Conservation (phyloP, 371 early-diverging fungal genomes). For the Apophysomyces sp. region DNA sequence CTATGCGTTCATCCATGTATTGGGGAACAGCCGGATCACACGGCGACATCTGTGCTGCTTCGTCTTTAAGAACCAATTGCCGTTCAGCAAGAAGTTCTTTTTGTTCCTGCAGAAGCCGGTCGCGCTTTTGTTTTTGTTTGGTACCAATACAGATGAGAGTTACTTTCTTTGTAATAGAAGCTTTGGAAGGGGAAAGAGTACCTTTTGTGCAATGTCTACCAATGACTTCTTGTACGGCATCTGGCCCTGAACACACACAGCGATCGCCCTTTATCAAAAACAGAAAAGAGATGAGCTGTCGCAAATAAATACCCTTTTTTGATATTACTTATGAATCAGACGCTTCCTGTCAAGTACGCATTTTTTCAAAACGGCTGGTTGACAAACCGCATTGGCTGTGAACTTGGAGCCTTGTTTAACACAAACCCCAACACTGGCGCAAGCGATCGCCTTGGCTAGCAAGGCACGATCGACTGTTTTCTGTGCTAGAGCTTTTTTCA, state of each 20-base stretch:
- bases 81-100: constrained; percentile 67
- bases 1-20: constrained; percentile 84
- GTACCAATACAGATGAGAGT: background rate
- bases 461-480: constrained; percentile 36
- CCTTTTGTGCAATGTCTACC: constrained; percentile 14
- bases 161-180: too few relatives aligned
- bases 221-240: background rate
- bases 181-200: too few relatives aligned
- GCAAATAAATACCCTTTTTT: too few relatives aligned
- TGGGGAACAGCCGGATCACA: constrained; percentile 34
- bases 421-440: constrained; percentile 30
- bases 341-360: constrained; percentile 31
- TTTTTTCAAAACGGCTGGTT: constrained; percentile 24
- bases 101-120: constrained; percentile 62
- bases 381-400: constrained; percentile 9
- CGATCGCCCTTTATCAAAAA: constrained; percentile 15
- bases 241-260: constrained; percentile 10
- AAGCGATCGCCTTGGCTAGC: constrained; percentile 34
- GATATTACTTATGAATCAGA: constrained; percentile 13
- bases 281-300: too few relatives aligned
- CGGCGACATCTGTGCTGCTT: constrained; percentile 36
- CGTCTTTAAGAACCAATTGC: constrained; percentile 54
- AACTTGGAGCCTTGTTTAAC: constrained; percentile 11
- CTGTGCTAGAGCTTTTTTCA: constrained; percentile 24
- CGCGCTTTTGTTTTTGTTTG: constrained; percentile 28